A percentile compares a stretch with the other conserved stretches of the same genome.
Conservation (phyloP, 225 moss, liverwort and hornwort species). For the Polytrichum formosum region DNA sequence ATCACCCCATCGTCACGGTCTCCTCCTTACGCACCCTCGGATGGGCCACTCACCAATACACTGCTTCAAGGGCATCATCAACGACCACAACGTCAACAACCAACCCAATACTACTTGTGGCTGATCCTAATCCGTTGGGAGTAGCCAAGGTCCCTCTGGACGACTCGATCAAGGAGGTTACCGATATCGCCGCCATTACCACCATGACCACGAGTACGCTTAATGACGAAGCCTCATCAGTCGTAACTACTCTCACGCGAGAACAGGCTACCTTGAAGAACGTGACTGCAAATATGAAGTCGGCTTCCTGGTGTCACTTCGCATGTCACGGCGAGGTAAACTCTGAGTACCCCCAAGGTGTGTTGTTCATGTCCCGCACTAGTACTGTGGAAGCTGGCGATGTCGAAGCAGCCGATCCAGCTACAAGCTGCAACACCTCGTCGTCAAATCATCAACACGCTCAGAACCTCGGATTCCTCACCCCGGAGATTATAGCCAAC, state of each 20-base stretch:
- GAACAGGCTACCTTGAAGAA: slow-evolving; percentile 6
- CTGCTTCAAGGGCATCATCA: background rate
- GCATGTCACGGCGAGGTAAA: slow-evolving; percentile 6
- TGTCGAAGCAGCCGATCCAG: too few relatives aligned
- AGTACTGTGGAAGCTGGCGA: too few relatives aligned
- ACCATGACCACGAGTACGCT: too few relatives aligned
- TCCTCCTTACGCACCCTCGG: slow-evolving; percentile 8
- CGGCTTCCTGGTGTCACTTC: slow-evolving; percentile 7
- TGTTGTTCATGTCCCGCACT: background rate
- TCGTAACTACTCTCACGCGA: background rate
- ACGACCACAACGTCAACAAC: background rate
- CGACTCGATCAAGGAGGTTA: background rate
- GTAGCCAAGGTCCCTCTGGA: background rate
- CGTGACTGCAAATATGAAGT: background rate
- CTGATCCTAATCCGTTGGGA: background rate
- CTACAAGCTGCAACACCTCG: background rate
- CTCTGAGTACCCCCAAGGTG: slow-evolving; percentile 10
- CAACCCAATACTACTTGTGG: background rate
- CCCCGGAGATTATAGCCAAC: background rate
- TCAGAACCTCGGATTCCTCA: background rate
- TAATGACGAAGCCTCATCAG: too few relatives aligned
- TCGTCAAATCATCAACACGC: background rate
- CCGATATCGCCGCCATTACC: background rate
- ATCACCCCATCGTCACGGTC: slow-evolving; percentile 6
- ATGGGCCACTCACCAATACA: slow-evolving; percentile 8